Evolutionary conservation across 352 stramenopile species (phyloP).

Genomic region (Phytophthora quininea): DNA sequence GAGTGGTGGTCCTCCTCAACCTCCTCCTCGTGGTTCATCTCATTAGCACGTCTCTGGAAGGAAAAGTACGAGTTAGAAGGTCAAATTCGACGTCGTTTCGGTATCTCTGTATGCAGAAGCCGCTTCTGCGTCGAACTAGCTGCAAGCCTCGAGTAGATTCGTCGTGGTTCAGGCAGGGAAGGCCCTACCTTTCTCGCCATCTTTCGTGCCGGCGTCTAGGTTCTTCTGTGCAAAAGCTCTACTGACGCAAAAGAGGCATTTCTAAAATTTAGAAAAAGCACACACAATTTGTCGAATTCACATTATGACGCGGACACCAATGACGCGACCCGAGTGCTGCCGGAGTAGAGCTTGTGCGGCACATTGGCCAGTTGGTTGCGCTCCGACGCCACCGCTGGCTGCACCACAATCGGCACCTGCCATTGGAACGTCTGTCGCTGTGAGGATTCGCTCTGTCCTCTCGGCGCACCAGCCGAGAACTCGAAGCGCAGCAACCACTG

Average conservation of each 20-base stretch:
- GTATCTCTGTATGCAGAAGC: not conserved
- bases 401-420: conserved; percentile 61
- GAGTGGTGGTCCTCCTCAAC: conserved; percentile 31
- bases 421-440: conserved; percentile 56
- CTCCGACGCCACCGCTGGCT: conserved; percentile 34
- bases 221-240: conserved; percentile 7
- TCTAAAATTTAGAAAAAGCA: not conserved
- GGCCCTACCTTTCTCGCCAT: conserved; percentile 45
- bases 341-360: conserved; percentile 61
- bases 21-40: conserved; percentile 48
- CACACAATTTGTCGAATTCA: not conserved
- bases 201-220: not conserved
- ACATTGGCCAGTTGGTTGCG: conserved; percentile 52
- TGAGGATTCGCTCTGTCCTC: not conserved
- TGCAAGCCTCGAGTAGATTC: no score
- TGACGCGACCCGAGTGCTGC: conserved; percentile 36
- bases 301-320: conserved; percentile 7
- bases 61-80: no score
- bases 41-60: conserved; percentile 36
- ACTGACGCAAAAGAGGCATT: not conserved
- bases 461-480: conserved; percentile 44
- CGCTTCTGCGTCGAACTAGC: not conserved
- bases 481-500: conserved; percentile 69
- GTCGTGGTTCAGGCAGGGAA: not conserved
- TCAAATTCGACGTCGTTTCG: no score